Evolutionary conservation across 805 yeast genomes (phyloP).

Genomic region (Blastobotrys americana): DNA sequence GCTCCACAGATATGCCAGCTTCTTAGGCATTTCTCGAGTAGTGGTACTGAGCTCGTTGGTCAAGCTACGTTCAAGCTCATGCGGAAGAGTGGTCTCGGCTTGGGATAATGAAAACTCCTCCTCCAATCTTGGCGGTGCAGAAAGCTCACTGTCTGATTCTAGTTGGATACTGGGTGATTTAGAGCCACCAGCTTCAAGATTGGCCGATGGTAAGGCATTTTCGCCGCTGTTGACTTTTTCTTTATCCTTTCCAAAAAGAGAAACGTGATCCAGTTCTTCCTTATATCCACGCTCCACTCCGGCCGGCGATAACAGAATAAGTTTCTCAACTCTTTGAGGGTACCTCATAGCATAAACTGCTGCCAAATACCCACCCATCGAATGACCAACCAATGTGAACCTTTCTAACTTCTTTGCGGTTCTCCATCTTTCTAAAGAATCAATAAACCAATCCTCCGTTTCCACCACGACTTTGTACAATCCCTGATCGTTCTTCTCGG

Average conservation of each 20-base stretch:
- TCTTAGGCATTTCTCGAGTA: slow-evolving; percentile 46
- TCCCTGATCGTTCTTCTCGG: slow-evolving; percentile 25
- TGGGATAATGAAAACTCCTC: slow-evolving; percentile 7
- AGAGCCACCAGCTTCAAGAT: background rate
- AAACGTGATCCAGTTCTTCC: slow-evolving; percentile 9
- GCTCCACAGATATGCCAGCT: slow-evolving; percentile 78
- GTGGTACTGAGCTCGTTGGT: slow-evolving; percentile 4
- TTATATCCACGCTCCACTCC: slow-evolving; percentile 47
- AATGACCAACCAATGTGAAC: slow-evolving; percentile 70
- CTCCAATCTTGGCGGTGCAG: slow-evolving; percentile 1
- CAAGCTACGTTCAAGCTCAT: slow-evolving; percentile 2
- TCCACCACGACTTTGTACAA: slow-evolving; percentile 30
- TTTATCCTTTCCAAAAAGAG: slow-evolving; percentile 4
- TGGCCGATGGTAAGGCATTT: slow-evolving; percentile 2
- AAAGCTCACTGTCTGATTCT: no score
- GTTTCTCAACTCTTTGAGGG: slow-evolving; percentile 55
- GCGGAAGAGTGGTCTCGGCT: background rate
- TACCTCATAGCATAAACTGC: slow-evolving; percentile 55
- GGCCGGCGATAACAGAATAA: slow-evolving; percentile 85
- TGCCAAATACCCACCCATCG: slow-evolving; percentile 85
- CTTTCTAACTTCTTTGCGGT: slow-evolving; percentile 40
- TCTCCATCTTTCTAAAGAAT: slow-evolving; percentile 62
- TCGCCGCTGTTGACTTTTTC: background rate
- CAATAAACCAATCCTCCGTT: slow-evolving; percentile 58
- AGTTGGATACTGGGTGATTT: no score